Base-by-base conservation (phyloP, 1,284 basidiomycete species). In the Cutaneotrichosporon spelunceum region DNA sequence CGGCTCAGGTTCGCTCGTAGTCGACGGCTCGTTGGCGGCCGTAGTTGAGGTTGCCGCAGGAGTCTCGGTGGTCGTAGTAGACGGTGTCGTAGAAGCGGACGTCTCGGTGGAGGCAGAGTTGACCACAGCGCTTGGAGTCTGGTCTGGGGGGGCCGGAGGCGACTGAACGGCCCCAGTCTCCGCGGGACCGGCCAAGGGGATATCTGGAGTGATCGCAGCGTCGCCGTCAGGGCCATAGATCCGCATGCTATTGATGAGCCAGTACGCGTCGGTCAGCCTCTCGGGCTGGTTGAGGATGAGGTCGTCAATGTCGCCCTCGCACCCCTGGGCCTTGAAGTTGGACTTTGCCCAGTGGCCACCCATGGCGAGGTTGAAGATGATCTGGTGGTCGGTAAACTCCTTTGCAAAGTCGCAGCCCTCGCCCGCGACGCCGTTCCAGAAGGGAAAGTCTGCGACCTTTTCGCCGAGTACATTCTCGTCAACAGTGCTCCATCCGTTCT, bases 191-290 rank as follows among this genome's bases (percentile, higher is more conserved):
- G 23, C 47, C 5, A 9, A 13, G 47, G 13, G 24, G 33, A n/a
- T 29, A 19, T 52, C 29, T 2, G 49, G 49, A 6, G 49, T 52
- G 13, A n/a, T 29, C 11, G 30, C 21, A n/a, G 30, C 30, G 21
- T 30, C 52, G 3, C 14, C 30, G 8, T n/a, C 33, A 8, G 79
- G 33, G 11, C 33, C 82, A 74, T 87, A 88, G 10, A 86, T 79
- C 26, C 82, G 80, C 34, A 88, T 72, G 3, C 83, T 80, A 68
- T 84, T 84, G 72, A 88, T 79, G 58, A 84, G 83, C 85, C 86
- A 88, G 73, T 84, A 87, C 4, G 86, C 84, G 14, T 86, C 80
- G 19, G 59, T 53, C 72, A 87, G 87, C 14, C 79, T 81, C 10
- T 71, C 61, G 0, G 87, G 86, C 65, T 85, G 81, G 62, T 83